Percentiles rank a stretch among this genome's conserved stretches.
phyloP scores from a whole-genome alignment of 2,329 filamentous ascomycete genomes.

The Exserohilum rostratum region DNA sequence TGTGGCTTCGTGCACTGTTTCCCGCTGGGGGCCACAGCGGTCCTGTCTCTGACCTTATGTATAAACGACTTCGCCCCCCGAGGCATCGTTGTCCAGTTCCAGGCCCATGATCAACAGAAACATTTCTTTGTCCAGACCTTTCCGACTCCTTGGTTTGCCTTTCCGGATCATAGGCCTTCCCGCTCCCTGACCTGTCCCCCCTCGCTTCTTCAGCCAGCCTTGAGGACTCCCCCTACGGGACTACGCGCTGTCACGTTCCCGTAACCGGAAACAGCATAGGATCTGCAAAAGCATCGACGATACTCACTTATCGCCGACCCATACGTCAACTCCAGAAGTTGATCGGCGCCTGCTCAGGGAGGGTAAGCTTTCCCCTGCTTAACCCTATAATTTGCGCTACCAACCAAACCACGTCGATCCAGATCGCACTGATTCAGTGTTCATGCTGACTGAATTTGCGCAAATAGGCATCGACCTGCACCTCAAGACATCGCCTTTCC shows the following conservation, averaged over 20 bases:
- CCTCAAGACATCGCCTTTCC: slow-evolving; percentile 19
- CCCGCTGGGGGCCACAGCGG: slow-evolving; percentile 38
- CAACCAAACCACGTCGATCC: slow-evolving; percentile 25
- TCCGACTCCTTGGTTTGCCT: slow-evolving; percentile 14
- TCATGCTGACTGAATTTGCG: slow-evolving; percentile 37
- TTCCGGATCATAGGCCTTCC: slow-evolving; percentile 16
- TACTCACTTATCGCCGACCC: slow-evolving; percentile 35
- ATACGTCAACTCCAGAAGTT: slow-evolving; percentile 33
- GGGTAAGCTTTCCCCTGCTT: slow-evolving; percentile 45
- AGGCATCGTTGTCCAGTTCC: slow-evolving; percentile 32
- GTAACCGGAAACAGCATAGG: slow-evolving; percentile 27
- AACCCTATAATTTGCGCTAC: slow-evolving; percentile 29
- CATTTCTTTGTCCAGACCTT: slow-evolving; percentile 27
- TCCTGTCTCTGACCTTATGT: slow-evolving; percentile 38
- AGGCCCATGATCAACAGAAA: slow-evolving; percentile 44
- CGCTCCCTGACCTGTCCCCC: slow-evolving; percentile 29
- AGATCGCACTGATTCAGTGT: slow-evolving; percentile 21
- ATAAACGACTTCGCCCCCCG: slow-evolving; percentile 48
- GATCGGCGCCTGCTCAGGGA: slow-evolving; percentile 31
- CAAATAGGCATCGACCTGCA: slow-evolving; percentile 24
- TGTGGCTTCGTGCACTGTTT: slow-evolving; percentile 41
- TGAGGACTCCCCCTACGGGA: slow-evolving; percentile 23
- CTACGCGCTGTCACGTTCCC: slow-evolving; percentile 32
- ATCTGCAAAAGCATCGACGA: slow-evolving; percentile 32
- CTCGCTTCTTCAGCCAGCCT: slow-evolving; percentile 39